phyloP scores from a whole-genome alignment of 257 asterid genomes.

The Mentha longifolia region DNA sequence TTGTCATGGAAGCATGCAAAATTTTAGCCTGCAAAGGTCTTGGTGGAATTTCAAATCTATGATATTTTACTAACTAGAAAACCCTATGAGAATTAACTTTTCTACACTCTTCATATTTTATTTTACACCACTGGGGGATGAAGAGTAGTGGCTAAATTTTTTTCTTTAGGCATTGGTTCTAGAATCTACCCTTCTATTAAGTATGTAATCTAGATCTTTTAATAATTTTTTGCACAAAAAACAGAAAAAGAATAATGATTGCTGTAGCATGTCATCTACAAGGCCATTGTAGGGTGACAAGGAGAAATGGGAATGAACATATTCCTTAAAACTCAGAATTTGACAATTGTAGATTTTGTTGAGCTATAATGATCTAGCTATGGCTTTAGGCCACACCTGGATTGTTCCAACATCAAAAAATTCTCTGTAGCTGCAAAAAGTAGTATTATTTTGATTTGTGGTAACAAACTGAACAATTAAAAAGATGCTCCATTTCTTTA shows the following conservation, averaged over 20 bases:
- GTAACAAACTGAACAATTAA: neutral
- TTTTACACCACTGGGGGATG: no score
- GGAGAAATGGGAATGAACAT: constrained; percentile 15
- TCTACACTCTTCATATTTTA: no score
- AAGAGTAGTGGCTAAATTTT: no score
- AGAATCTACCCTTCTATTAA: neutral
- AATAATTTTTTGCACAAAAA: no score
- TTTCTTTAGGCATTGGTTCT: neutral
- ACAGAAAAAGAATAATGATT: neutral
- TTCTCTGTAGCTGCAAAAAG: neutral
- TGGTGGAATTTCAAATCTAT: no score
- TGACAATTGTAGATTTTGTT: neutral
- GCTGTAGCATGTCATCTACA: neutral
- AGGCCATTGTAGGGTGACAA: constrained; percentile 10
- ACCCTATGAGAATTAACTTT: no score
- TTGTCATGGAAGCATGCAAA: no score
- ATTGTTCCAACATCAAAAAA: neutral
- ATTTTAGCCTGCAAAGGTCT: no score
- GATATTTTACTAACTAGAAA: no score
- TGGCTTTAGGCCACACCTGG: constrained; percentile 3
- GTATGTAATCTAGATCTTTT: neutral
- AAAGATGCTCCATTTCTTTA: neutral
- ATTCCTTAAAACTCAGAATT: neutral
- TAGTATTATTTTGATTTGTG: neutral
- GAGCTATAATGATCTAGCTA: neutral